Evolutionary conservation across 306 rosid species (phyloP), one percentile per base, ranked within the genome.

Genomic region (Fragaria vesca): DNA sequence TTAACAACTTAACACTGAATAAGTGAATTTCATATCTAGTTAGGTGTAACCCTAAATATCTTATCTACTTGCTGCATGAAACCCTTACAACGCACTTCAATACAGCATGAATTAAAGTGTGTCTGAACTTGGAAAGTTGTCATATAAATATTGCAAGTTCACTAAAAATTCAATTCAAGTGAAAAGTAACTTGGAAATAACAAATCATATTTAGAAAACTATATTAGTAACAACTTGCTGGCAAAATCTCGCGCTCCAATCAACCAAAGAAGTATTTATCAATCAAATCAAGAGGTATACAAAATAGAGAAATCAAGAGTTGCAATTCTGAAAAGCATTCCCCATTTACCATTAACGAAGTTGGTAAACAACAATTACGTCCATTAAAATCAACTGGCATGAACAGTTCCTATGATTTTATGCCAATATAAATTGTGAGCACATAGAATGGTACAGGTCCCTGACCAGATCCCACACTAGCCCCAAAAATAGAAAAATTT

Each of bases 1-100:
- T 80, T 76, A n/a, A 26, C 70, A 17, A 54, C 54, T 80, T 76
- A n/a, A 20, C 70, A 17, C 61, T 54, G 65, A 67, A 74, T 66
- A 78, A 16, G 54, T 52, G 65, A 67, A 75, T 62, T 71, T 60
- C 57, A 45, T 18, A 2, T 24, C 15, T 11, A 5, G 21, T 50
- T 42, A 11, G 50, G 24, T 34, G 12, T 7, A 17, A 66, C 36
- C 24, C 45, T 21, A 16, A 16, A 17, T 0, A 16, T 15, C 7
- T 9, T 30, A 65, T 65, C 69, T 30, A 16, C 11, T 16, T 13
- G 43, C 9, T 4, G 21, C 16, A 32, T 62, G 76, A n/a, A 52
- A 18, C 21, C 45, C 38, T 12, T 20, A 52, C 12, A 5, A 36
- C 48, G 1, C 75, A 20, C 66, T 18, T 52, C 6, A 9, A 52